These are phyloP conservation scores for Diplodia seriata DNA, from an alignment of 2,329 filamentous ascomycete species.

Conservation along the genomic window DNA sequence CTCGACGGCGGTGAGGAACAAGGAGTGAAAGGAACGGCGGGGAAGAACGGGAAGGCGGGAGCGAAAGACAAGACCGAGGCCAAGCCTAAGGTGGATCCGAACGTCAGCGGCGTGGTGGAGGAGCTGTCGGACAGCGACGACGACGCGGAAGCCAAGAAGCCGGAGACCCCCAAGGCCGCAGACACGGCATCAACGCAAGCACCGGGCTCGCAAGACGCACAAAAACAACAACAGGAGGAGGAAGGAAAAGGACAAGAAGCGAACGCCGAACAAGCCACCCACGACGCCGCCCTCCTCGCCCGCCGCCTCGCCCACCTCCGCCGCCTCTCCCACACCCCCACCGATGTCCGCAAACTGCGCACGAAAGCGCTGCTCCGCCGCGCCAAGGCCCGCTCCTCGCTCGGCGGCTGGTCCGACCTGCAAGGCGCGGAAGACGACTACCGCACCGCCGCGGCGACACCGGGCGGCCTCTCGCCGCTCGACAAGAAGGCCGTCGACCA, in stretches of 20 bases:
- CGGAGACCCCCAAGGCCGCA: conserved; percentile 44
- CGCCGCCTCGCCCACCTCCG: conserved; percentile 6
- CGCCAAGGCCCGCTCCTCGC: conserved; percentile 73
- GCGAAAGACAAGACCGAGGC: conserved; percentile 35
- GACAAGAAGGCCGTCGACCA: conserved; percentile 73
- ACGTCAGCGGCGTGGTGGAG: conserved; percentile 44
- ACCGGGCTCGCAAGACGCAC: conserved; percentile 41
- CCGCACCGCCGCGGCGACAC: conserved; percentile 65
- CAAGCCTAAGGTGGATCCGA: conserved; percentile 44
- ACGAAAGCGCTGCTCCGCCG: conserved; percentile 83
- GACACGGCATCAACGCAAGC: conserved; percentile 36
- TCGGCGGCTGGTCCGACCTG: conserved; percentile 79
- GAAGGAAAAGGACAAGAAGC: conserved; percentile 55
- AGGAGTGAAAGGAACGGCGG: conserved; percentile 34
- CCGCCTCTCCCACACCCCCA: conserved; percentile 43
- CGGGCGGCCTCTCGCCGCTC: conserved; percentile 63
- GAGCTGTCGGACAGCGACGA: conserved; percentile 51
- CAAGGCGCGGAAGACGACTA: conserved; percentile 84
- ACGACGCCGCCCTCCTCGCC: neutral
- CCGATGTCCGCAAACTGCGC: conserved; percentile 77
- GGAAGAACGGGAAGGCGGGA: conserved; percentile 35
- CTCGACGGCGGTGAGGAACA: conserved; percentile 57
- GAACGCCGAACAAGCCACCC: no score
- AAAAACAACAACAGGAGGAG: conserved; percentile 51
- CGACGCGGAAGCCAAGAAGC: no score